phyloP scores from a whole-genome alignment of 306 rosid genomes.

The Ziziphus jujuba region DNA sequence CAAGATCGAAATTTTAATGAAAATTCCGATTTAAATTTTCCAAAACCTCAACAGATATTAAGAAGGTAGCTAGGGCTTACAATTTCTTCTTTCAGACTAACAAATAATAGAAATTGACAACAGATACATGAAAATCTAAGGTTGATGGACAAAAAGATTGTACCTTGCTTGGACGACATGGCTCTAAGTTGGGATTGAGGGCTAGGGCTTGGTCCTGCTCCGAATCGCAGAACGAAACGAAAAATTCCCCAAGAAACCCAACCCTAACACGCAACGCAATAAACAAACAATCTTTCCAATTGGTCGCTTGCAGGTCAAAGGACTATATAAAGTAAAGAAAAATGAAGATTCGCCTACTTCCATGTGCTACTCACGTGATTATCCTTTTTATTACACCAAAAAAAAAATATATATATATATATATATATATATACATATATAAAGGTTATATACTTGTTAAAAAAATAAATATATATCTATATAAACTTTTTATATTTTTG shows the following conservation, averaged over 20 bases:
- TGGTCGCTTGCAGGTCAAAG: background rate
- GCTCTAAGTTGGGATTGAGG: constrained; percentile 30
- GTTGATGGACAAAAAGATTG: background rate
- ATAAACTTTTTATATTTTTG: too few species aligned
- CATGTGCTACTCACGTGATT: constrained; percentile 13
- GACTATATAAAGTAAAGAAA: background rate
- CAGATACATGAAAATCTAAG: constrained; percentile 1
- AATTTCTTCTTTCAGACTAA: background rate
- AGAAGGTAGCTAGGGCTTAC: background rate
- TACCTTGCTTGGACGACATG: constrained; percentile 96
- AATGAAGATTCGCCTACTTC: background rate
- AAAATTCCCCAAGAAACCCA: background rate
- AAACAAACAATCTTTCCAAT: background rate
- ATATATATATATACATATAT: too few species aligned
- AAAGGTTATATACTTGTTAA: too few species aligned
- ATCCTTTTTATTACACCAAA: background rate
- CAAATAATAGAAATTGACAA: background rate
- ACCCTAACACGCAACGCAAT: constrained; percentile 11
- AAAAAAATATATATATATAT: too few species aligned
- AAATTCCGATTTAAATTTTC: background rate
- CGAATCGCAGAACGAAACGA: constrained; percentile 24
- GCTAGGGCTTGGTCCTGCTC: constrained; percentile 43
- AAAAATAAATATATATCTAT: too few species aligned
- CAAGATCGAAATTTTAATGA: background rate
- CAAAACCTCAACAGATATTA: background rate